These are phyloP conservation scores for Neofusicoccum kwambonambiense DNA, from an alignment of 2,329 filamentous ascomycete genomes.

Conservation along the genomic window DNA sequence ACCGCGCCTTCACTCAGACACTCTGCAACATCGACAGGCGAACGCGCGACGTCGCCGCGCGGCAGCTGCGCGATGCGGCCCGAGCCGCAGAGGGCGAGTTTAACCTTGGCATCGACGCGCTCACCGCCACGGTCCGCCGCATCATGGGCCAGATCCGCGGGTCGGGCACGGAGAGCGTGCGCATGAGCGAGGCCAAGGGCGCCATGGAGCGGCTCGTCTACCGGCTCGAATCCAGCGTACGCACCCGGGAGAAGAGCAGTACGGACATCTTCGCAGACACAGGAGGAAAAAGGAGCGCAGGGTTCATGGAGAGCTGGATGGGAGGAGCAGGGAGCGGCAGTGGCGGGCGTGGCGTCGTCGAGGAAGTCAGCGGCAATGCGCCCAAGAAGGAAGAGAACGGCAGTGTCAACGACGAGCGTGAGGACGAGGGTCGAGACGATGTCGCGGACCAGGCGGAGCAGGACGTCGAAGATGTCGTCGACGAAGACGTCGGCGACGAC, in stretches of 20 bases:
- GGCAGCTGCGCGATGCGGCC: slow-evolving; percentile 8
- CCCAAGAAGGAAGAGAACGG: slow-evolving; percentile 2
- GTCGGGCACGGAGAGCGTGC: slow-evolving; percentile 56
- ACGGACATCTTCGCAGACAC: slow-evolving; percentile 1
- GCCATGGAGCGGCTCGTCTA: slow-evolving; percentile 72
- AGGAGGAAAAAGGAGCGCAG: background rate
- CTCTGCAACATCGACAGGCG: slow-evolving; percentile 27
- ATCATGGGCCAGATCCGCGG: slow-evolving; percentile 50
- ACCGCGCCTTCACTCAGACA: slow-evolving; percentile 21
- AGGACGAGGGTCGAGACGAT: background rate
- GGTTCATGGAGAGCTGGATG: slow-evolving; percentile 5
- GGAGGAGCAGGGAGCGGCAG: background rate
- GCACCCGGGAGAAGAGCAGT: slow-evolving; percentile 12
- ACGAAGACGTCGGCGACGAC: background rate
- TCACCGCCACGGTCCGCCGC: slow-evolving; percentile 47
- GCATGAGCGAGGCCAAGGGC: slow-evolving; percentile 74
- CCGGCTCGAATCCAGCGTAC: slow-evolving; percentile 56
- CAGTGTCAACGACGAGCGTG: background rate
- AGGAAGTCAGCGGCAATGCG: slow-evolving; percentile 9
- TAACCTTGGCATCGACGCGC: slow-evolving; percentile 67
- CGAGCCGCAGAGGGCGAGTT: slow-evolving; percentile 52
- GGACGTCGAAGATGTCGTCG: slow-evolving; percentile 4
- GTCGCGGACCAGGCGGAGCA: background rate
- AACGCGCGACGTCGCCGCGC: slow-evolving; percentile 8
- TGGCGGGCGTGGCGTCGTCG: background rate